A percentile compares a stretch with the other conserved stretches of the same genome.
phyloP scores from a whole-genome alignment of 345 rosid genomes.

The Arabis hirsuta region DNA sequence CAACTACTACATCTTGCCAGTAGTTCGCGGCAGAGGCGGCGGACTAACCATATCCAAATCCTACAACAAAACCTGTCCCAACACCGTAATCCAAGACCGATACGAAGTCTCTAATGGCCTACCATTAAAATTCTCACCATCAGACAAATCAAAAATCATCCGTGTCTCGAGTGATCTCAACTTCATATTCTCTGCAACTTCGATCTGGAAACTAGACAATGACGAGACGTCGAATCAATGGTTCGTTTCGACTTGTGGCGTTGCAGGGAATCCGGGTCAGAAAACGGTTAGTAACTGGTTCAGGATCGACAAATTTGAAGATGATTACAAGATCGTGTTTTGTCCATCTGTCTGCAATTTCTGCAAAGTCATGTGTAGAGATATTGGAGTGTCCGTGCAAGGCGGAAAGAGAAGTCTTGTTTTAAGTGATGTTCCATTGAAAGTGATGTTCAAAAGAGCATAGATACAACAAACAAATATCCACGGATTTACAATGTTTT shows the following conservation, averaged over 20 bases:
- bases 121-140: conserved; percentile 34
- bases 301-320: conserved; percentile 56
- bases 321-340: conserved; percentile 61
- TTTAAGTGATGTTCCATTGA: conserved; percentile 59
- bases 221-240: conserved; percentile 50
- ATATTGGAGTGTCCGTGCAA: conserved; percentile 57
- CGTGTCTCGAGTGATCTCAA: conserved; percentile 42
- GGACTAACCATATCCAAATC: conserved; percentile 35
- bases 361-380: conserved; percentile 61
- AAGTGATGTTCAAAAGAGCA: conserved; percentile 60
- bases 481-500: conserved; percentile 8
- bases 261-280: conserved; percentile 60
- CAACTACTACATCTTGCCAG: conserved; percentile 45
- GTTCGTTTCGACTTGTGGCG: conserved; percentile 60
- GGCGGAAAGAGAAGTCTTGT: conserved; percentile 55
- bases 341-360: conserved; percentile 64
- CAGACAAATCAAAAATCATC: conserved; percentile 31
- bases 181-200: conserved; percentile 51
- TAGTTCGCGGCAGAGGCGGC: conserved; percentile 42
- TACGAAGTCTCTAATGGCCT: conserved; percentile 39
- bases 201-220: conserved; percentile 54
- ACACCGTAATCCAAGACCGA: conserved; percentile 36
- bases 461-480: conserved; percentile 16
- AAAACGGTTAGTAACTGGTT: conserved; percentile 60
- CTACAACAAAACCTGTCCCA: conserved; percentile 35